Evolutionary conservation across 106 monocot species (phyloP).

Genomic region (Phalaenopsis equestris): DNA sequence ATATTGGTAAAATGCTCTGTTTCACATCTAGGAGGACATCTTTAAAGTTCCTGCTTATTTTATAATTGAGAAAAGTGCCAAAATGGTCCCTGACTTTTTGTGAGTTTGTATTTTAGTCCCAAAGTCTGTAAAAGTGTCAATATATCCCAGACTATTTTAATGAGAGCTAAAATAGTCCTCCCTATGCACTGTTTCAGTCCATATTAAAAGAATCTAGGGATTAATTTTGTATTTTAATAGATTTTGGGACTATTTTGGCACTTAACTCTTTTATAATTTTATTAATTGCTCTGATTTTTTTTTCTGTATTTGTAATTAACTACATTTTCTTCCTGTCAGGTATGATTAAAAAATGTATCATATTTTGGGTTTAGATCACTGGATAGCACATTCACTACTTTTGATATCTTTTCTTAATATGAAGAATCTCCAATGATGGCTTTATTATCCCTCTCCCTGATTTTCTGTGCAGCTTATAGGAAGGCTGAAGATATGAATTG

Average conservation of each 20-base stretch:
- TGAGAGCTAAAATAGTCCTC: too few relatives aligned
- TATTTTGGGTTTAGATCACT: neutral
- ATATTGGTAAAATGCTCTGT: constrained; percentile 44
- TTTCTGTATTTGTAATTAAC: neutral
- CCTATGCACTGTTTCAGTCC: too few relatives aligned
- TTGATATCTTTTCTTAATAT: neutral
- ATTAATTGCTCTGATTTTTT: neutral
- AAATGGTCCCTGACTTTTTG: too few relatives aligned
- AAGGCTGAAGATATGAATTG: constrained; percentile 99
- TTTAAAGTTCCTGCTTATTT: neutral
- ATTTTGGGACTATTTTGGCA: too few relatives aligned
- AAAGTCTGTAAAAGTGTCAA: too few relatives aligned
- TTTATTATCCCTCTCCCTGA: neutral
- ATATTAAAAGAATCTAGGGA: too few relatives aligned
- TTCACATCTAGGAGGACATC: neutral
- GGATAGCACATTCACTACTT: neutral
- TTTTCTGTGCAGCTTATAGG: constrained; percentile 57
- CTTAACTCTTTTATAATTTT: neutral
- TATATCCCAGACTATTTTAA: too few relatives aligned
- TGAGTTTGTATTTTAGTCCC: too few relatives aligned
- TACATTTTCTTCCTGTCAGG: neutral
- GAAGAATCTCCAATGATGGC: neutral
- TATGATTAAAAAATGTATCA: neutral
- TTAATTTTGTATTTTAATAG: too few relatives aligned
- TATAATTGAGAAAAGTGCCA: neutral